Evolutionary conservation across 2,329 filamentous ascomycete species (phyloP), one percentile per base, ranked within the genome.

Genomic region (Lachnum nothofagi): DNA sequence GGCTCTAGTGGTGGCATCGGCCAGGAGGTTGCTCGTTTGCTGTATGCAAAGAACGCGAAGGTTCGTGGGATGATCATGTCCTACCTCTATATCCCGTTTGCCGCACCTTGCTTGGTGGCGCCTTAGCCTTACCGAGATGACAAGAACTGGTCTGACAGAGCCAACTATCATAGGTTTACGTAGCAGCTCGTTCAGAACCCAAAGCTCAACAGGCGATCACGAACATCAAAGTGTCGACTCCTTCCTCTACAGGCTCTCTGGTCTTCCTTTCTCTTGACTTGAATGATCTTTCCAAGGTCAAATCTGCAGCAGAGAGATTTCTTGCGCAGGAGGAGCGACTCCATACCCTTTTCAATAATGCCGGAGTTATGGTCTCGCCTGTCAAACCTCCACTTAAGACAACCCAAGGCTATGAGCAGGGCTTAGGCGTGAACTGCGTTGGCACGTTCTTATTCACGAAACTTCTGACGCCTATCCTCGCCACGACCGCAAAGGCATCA

Each of bases 31-130:
- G 58, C 62, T n/a, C 53, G 55, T 14, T 63, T 70, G 22, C 66
- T 72, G 27, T 71, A 68, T 57, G 49, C 51, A 16, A 63, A 67
- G 38, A 66, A 67, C 46, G 72, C 65, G 37, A 71, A 63, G 35
- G n/a, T n/a, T n/a, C n/a, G n/a, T n/a, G n/a, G n/a, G n/a, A n/a
- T n/a, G n/a, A n/a, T n/a, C n/a, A n/a, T n/a, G n/a, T n/a, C n/a
- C n/a, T n/a, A n/a, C n/a, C n/a, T n/a, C n/a, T n/a, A n/a, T n/a
- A n/a, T n/a, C n/a, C n/a, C n/a, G n/a, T n/a, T n/a, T n/a, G n/a
- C n/a, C n/a, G n/a, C n/a, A n/a, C n/a, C n/a, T n/a, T n/a, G n/a
- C n/a, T n/a, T n/a, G n/a, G n/a, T n/a, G n/a, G n/a, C n/a, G n/a
- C n/a, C n/a, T n/a, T n/a, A n/a, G n/a, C n/a, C n/a, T n/a, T n/a